Conservation (phyloP, 352 stramenopile genomes). For the Peronospora tabacina region DNA sequence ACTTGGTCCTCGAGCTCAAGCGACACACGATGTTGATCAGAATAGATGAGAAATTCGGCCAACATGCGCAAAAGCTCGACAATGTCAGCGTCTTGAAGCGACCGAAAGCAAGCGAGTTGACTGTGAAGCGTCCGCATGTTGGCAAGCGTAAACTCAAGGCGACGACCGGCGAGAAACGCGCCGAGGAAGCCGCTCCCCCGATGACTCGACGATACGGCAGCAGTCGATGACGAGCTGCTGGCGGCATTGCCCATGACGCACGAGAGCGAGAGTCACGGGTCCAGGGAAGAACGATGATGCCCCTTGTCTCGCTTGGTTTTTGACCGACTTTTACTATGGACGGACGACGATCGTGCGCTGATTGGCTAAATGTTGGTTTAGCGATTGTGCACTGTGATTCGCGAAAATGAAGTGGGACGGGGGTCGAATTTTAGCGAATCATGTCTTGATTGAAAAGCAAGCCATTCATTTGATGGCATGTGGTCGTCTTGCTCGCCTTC, state of each 20-base stretch:
- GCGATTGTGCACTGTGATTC: not conserved
- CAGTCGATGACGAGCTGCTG: no score
- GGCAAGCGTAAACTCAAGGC: slow-evolving; percentile 51
- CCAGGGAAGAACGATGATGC: no score
- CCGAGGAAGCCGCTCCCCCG: slow-evolving; percentile 27
- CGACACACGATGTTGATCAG: slow-evolving; percentile 61
- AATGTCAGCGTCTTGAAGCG: slow-evolving; percentile 63
- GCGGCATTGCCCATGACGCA: no score
- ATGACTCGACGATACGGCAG: no score
- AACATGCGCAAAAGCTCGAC: slow-evolving; percentile 77
- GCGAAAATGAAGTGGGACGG: not conserved
- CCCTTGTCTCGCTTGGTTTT: no score
- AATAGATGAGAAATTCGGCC: slow-evolving; percentile 85
- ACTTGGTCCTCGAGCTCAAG: slow-evolving; percentile 14
- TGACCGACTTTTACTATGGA: no score
- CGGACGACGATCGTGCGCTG: no score
- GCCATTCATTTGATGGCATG: no score
- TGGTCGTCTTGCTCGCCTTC: slow-evolving; percentile 7
- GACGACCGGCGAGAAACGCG: slow-evolving; percentile 24
- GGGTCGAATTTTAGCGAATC: not conserved
- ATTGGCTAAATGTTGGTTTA: no score
- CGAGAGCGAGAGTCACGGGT: no score
- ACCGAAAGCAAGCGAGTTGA: slow-evolving; percentile 47
- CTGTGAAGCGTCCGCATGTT: slow-evolving; percentile 72
- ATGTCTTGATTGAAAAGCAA: no score